These are phyloP conservation scores for Parachlorella kessleri DNA, from an alignment of 139 green algal species.

Conservation along the genomic window DNA sequence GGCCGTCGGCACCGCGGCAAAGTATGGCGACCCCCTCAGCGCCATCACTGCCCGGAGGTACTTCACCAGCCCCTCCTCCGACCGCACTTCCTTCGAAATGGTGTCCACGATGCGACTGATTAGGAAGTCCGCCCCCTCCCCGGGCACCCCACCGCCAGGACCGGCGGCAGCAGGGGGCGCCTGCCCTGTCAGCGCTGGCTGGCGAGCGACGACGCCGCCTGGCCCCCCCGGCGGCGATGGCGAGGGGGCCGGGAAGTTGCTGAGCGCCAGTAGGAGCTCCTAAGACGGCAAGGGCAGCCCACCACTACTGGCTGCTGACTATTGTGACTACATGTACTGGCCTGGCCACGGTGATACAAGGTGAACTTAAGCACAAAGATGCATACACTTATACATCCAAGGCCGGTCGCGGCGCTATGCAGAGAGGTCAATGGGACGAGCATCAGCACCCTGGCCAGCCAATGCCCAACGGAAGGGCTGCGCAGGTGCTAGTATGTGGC, in stretches of 20 bases:
- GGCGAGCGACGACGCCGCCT: background rate
- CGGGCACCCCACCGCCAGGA: too few relatives aligned
- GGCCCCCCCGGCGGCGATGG: background rate
- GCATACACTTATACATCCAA: too few relatives aligned
- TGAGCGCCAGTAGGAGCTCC: slow-evolving; percentile 23
- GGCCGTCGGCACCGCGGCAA: slow-evolving; percentile 34
- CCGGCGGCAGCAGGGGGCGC: background rate
- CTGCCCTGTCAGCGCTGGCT: background rate
- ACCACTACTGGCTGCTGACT: too few relatives aligned
- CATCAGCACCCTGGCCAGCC: too few relatives aligned
- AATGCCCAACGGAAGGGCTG: too few relatives aligned
- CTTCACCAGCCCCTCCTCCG: slow-evolving; percentile 48
- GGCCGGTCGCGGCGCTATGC: too few relatives aligned
- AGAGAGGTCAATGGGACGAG: too few relatives aligned
- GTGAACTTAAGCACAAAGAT: too few relatives aligned
- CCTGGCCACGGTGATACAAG: too few relatives aligned
- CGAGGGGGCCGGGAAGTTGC: slow-evolving; percentile 9
- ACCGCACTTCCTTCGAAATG: slow-evolving; percentile 10
- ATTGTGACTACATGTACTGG: too few relatives aligned
- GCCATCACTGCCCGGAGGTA: slow-evolving; percentile 49
- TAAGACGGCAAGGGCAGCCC: too few relatives aligned
- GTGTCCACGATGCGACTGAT: slow-evolving; percentile 20
- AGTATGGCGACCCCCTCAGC: slow-evolving; percentile 35
- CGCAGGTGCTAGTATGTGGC: too few relatives aligned
- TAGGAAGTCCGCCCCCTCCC: slow-evolving; percentile 23